Evolutionary conservation across 257 asterid species (phyloP).

Genomic region (Mentha longifolia): DNA sequence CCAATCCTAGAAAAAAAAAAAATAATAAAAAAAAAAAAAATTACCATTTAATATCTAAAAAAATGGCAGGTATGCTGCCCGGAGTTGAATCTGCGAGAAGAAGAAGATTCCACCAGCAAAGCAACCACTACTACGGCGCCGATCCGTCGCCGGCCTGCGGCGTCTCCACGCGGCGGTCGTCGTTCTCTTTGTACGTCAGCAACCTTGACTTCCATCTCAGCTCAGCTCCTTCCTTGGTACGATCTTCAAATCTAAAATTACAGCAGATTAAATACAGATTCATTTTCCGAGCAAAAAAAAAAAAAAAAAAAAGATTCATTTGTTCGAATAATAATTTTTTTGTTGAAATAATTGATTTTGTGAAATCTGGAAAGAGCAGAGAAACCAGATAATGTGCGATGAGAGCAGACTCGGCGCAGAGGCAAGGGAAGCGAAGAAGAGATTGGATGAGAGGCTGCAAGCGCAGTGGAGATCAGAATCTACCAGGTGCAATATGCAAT

Average conservation of each 20-base stretch:
- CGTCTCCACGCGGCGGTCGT: conserved; percentile 42
- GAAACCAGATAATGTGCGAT: conserved; percentile 25
- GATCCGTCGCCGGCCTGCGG: neutral
- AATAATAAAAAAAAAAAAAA: neutral
- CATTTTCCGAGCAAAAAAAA: no score
- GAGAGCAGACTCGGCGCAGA: conserved; percentile 36
- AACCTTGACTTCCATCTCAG: conserved; percentile 43
- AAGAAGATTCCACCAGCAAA: conserved; percentile 57
- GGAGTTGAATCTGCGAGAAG: conserved; percentile 74
- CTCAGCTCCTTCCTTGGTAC: conserved; percentile 29
- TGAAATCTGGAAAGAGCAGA: conserved; percentile 31
- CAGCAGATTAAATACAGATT: neutral
- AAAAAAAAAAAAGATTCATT: no score
- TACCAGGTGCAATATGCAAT: conserved; percentile 30
- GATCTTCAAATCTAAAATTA: no score
- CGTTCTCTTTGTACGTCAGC: conserved; percentile 53
- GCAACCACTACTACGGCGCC: conserved; percentile 5
- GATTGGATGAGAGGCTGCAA: conserved; percentile 43
- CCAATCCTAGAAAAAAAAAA: neutral
- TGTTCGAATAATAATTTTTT: neutral
- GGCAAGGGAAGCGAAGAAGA: conserved; percentile 48
- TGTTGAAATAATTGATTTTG: no score
- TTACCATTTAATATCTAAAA: neutral
- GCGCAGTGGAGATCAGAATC: conserved; percentile 31
- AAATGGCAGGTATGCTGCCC: conserved; percentile 72